Evolutionary conservation across 2,329 filamentous ascomycete genomes (phyloP).

Genomic region (Rutstroemia sp.): DNA sequence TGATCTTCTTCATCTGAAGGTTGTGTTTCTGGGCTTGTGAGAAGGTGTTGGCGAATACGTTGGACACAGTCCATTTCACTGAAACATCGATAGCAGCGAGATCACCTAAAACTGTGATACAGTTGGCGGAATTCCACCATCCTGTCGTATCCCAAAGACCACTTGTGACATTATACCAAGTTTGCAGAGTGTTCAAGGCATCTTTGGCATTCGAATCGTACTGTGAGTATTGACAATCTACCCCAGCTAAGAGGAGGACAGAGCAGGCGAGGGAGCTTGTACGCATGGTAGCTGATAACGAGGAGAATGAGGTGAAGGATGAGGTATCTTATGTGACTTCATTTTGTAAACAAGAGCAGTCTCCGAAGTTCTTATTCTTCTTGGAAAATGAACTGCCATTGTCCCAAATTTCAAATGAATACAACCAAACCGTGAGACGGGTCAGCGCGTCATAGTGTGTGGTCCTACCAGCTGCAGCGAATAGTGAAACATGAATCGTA

Average conservation of each 20-base stretch:
- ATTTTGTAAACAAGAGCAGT: not conserved
- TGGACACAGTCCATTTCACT: slow-evolving; percentile 28
- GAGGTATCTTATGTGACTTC: not conserved
- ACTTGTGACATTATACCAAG: slow-evolving; percentile 51
- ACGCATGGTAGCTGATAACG: not conserved
- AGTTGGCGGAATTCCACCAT: slow-evolving; percentile 73
- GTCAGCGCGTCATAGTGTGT: not conserved
- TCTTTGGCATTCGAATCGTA: slow-evolving; percentile 20
- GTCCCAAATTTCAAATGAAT: not conserved
- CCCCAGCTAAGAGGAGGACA: not conserved
- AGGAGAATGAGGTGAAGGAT: not conserved
- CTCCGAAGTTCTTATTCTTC: not conserved
- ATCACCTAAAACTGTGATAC: slow-evolving; percentile 54
- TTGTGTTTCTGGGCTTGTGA: slow-evolving; percentile 22
- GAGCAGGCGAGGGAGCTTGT: not conserved
- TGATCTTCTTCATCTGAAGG: slow-evolving; percentile 22
- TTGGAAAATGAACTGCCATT: not conserved
- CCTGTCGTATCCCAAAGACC: slow-evolving; percentile 57
- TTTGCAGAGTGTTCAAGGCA: slow-evolving; percentile 42
- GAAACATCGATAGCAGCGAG: slow-evolving; percentile 29
- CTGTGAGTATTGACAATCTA: slow-evolving; percentile 4
- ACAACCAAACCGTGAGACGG: not conserved
- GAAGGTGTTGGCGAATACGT: slow-evolving; percentile 39
- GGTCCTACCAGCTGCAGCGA: not conserved
- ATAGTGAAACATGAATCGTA: not conserved